phyloP scores from a whole-genome alignment of 768 basidiomycete genomes.

The Tylopilus sp. region DNA sequence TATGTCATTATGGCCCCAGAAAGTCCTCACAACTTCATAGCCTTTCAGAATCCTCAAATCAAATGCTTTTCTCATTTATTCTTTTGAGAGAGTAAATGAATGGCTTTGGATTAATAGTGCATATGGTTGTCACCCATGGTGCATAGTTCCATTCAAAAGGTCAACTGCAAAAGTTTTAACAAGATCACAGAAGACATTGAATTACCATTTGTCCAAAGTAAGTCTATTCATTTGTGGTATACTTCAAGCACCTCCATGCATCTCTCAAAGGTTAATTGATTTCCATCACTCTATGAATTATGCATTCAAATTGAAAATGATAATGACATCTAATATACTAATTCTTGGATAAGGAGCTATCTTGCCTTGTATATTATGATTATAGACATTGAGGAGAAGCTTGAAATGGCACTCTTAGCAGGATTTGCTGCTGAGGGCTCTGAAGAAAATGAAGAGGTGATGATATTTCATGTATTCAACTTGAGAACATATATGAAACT shows the following conservation, averaged over 20 bases:
- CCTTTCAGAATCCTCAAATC: background rate
- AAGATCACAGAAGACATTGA: slow-evolving; percentile 19
- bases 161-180: slow-evolving; percentile 12
- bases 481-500: too few relatives aligned
- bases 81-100: slow-evolving; percentile 4
- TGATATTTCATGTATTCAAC: too few relatives aligned
- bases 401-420: too few relatives aligned
- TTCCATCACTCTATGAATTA: background rate
- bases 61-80: background rate
- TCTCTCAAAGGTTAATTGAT: background rate
- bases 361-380: too few relatives aligned
- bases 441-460: too few relatives aligned
- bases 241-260: background rate
- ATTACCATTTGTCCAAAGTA: slow-evolving; percentile 23
- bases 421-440: too few relatives aligned
- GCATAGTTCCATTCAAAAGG: slow-evolving; percentile 26
- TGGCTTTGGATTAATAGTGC: slow-evolving; percentile 21
- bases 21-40: slow-evolving; percentile 10
- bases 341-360: too few relatives aligned
- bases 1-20: slow-evolving; percentile 13
- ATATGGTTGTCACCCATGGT: slow-evolving; percentile 19
- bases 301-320: background rate
- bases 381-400: too few relatives aligned
- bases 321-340: too few relatives aligned
- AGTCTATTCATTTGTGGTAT: background rate